Base-by-base conservation (phyloP, 495 filamentous ascomycete genomes). In the Cladorrhinum samala region DNA sequence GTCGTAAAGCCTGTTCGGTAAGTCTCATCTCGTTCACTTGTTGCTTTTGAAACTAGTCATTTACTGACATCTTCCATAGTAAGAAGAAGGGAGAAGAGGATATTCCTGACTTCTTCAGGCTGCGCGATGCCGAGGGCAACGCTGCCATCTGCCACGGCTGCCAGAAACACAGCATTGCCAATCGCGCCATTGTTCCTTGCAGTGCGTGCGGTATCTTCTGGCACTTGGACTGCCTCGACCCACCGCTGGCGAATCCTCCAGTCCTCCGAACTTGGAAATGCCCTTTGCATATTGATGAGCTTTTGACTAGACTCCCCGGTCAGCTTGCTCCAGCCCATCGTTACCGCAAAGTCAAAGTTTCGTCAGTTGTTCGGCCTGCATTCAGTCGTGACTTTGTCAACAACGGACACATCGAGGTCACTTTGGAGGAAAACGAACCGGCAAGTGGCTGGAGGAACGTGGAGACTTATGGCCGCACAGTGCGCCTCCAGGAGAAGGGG, bases 211-310 rank as follows among this genome's bases (percentile, higher is more conserved):
- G 78, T 2, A 73, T 86, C 19, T 77, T 78, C 30, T 98, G 90
- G 83, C 93, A 98, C 70, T 72, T 96, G 14, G 92, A 97, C 70
- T 98, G 93, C 68, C 71, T 93, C 14, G 82, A 91, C 64, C 88
- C 89, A 2, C 94, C 94, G 23, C 64, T 91, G 63, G 83, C 91
- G 23, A 78, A 83, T 45, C 87, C 88, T 13, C 91, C 92, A 3
- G 62, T 77, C 4, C 74, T 82, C 42, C 75, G 81, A 47, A 85
- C 81, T 23, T 98, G 90, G 90, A 85, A 82, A 73, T 98, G 93
- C 60, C 92, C 93, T 53, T 83, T 83, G 62, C 93, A 98, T 67
- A 76, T 86, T 30, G 86, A 89, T 42, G 74, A 78, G 23, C 61
- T 80, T 14, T 68, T 82, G 2, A 52, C 49, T 6, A 61, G 67